Percentiles rank a stretch among this genome's conserved stretches.
phyloP scores from a whole-genome alignment of 805 yeast species.

The Zygoascus biomembranicola region DNA sequence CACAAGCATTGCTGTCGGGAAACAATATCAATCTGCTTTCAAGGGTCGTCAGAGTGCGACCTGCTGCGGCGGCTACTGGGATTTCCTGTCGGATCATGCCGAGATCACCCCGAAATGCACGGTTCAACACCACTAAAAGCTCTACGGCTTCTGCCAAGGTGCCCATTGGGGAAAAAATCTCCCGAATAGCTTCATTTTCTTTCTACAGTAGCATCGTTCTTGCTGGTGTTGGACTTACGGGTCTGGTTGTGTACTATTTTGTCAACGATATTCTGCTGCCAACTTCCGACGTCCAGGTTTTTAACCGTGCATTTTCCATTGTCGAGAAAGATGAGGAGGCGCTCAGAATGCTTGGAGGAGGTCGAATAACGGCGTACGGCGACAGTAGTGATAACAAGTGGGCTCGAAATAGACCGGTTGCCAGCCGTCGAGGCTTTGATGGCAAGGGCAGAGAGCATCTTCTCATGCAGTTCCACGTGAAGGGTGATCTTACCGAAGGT shows the following conservation, averaged over 20 bases:
- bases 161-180: slow-evolving; percentile 11
- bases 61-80: no score
- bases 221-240: slow-evolving; percentile 29
- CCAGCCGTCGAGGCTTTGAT: slow-evolving; percentile 52
- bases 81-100: no score
- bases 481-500: slow-evolving; percentile 57
- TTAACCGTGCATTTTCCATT: slow-evolving; percentile 74
- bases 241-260: slow-evolving; percentile 62
- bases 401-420: slow-evolving; percentile 81
- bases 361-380: slow-evolving; percentile 76
- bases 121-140: background rate
- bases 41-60: no score
- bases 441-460: slow-evolving; percentile 73
- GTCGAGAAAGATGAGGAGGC: slow-evolving; percentile 61
- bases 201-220: slow-evolving; percentile 27
- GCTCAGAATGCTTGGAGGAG: slow-evolving; percentile 47
- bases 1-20: no score
- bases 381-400: slow-evolving; percentile 60
- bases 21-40: no score
- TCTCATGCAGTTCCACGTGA: slow-evolving; percentile 80
- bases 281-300: slow-evolving; percentile 84
- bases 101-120: background rate
- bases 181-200: slow-evolving; percentile 25
- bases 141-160: slow-evolving; percentile 7
- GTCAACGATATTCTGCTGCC: slow-evolving; percentile 79